Base-by-base conservation (phyloP, 371 early-diverging fungal genomes). In the Mucor mucedo region DNA sequence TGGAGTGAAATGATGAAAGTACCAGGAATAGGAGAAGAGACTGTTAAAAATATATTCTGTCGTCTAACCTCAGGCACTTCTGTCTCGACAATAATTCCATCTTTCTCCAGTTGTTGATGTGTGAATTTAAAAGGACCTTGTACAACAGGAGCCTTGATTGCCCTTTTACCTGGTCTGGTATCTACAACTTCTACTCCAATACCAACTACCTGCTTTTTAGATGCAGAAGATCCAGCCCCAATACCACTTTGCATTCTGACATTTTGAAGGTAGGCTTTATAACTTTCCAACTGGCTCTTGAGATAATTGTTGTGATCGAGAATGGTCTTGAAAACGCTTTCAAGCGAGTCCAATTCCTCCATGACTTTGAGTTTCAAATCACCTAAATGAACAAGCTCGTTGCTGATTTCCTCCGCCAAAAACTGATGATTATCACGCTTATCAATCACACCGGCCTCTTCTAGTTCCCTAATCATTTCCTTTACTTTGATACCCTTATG, bases 261-360 rank as follows among this genome's bases (percentile, higher is more conserved):
- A 65, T 97, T 97, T 72, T 95, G 92, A 54, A 97, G 77, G 67
- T 97, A 97, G 1, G 94, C 94, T 79, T 95, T 94, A 82, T 97
- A 97, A 5, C 90, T 88, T 58, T 97, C 96, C 47, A 97, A 77
- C 79, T 97, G 98, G 44, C 89, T 84, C 38, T 89, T 74, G 38
- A 96, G 79, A 65, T 94, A 97, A 61, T 93, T 91, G 81, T 97
- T 97, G 77, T 97, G 97, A 66, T 95, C 96, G 38, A 91, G 77
- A 60, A 97, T 97, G 6, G 96, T 92, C 69, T 93, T 90, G 84
- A 89, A 95, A 3, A 97, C 97, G 30, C 84, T 71, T 52, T 92
- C 90, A 48, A 97, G 78, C 3, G 90, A 89, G 9, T 67, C 72
- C 0, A 89, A 83, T 72, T 97, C 98, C 58, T 86, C 84, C 55